Evolutionary conservation across 768 basidiomycete genomes (phyloP).

Genomic region (Rhodotorula toruloides): DNA sequence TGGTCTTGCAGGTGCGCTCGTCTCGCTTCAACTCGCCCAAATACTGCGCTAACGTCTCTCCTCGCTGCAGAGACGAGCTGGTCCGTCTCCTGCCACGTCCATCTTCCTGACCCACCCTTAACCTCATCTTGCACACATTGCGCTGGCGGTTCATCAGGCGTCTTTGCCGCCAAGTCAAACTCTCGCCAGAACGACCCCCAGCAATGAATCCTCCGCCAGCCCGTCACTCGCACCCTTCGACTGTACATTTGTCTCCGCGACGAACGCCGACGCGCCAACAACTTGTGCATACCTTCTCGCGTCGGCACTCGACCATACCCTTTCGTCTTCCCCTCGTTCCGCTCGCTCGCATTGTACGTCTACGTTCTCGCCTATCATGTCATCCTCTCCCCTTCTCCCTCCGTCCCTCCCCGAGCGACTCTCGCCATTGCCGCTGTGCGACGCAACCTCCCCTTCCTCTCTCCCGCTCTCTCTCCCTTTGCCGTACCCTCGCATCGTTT

Average conservation of each 20-base stretch:
- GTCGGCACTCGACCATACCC: too few relatives aligned
- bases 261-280: too few relatives aligned
- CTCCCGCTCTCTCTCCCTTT: background rate
- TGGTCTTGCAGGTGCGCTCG: background rate
- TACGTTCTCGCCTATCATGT: background rate
- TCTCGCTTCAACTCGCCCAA: too few relatives aligned
- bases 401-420: background rate
- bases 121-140: background rate
- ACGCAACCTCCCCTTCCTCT: background rate
- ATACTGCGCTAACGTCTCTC: background rate
- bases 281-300: too few relatives aligned
- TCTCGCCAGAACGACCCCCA: constrained; percentile 10
- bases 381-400: background rate
- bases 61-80: background rate
- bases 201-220: background rate
- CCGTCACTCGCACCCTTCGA: background rate
- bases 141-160: constrained; percentile 12
- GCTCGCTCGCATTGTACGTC: background rate
- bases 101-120: background rate
- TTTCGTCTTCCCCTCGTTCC: too few relatives aligned
- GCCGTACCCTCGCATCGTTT: background rate
- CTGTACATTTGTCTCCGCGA: too few relatives aligned
- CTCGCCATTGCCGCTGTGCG: background rate
- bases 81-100: background rate
- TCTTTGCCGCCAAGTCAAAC: constrained; percentile 26